These are phyloP conservation scores for Monilinia polystroma DNA, from an alignment of 2,329 filamentous ascomycete genomes.

Conservation along the genomic window DNA sequence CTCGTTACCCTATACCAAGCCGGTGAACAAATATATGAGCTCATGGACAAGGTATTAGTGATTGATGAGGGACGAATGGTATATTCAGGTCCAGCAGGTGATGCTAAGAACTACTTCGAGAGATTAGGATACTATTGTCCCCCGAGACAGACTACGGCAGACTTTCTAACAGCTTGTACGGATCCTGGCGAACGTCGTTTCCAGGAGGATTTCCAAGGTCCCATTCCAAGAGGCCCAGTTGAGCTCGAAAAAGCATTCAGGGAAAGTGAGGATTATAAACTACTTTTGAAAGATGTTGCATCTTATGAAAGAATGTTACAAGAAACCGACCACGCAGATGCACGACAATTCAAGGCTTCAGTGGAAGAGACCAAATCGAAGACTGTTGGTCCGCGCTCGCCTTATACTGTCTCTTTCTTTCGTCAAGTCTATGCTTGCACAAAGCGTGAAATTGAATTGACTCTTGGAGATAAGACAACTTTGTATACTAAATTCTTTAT, in stretches of 20 bases:
- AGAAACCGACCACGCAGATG: constrained; percentile 57
- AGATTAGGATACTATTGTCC: constrained; percentile 60
- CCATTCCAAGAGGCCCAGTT: constrained; percentile 59
- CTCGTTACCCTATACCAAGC: constrained; percentile 69
- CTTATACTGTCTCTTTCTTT: constrained; percentile 73
- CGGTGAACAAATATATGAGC: constrained; percentile 65
- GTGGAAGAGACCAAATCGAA: constrained; percentile 68
- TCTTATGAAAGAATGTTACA: constrained; percentile 58
- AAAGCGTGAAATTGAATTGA: constrained; percentile 74
- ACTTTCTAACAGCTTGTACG: constrained; percentile 74
- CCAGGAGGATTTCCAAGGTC: constrained; percentile 56
- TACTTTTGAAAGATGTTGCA: constrained; percentile 59
- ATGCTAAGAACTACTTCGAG: constrained; percentile 64
- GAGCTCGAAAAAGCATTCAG: constrained; percentile 66
- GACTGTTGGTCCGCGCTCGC: constrained; percentile 65
- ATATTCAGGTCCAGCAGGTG: constrained; percentile 60
- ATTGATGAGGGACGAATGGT: constrained; percentile 71
- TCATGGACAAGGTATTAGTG: constrained; percentile 79
- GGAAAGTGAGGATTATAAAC: constrained; percentile 59
- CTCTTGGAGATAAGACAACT: constrained; percentile 71
- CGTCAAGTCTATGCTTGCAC: constrained; percentile 69
- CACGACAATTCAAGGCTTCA: constrained; percentile 62
- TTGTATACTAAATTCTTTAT: constrained; percentile 79
- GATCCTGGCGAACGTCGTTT: constrained; percentile 71
- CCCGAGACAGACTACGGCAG: constrained; percentile 64